Base-by-base conservation (phyloP, 2,329 filamentous ascomycete genomes). In the Pyrenophora teres region DNA sequence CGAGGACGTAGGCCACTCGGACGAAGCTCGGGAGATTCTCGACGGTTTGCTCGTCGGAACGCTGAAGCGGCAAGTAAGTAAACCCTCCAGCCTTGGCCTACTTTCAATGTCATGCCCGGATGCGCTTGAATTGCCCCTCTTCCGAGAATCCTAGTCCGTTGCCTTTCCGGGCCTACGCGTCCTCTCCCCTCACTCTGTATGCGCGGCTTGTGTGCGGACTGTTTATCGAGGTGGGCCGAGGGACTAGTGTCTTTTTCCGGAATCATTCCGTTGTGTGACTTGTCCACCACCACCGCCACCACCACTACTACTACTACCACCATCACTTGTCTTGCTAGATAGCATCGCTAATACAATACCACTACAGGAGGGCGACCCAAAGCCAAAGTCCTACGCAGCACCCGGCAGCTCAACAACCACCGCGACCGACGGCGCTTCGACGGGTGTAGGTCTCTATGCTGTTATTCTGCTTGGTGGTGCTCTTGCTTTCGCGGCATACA, bases 1-100 rank as follows among this genome's bases (percentile, higher is more conserved):
- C 75, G 94, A 99, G 81, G 94, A 99, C 78, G 94, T 99, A 71
- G 94, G 94, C 73, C 94, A 99, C 88, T 95, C 90, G 70, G 94
- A 99, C 77, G 94, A 99, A 83, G 94, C 94, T 64, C 88, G 94
- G 64, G 93, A 97, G 81, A 93, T 96, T 64, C 86, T 99, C 51
- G 86, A 88, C 0, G 71, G 71, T 32, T 57, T 75, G 62, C 64
- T 72, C 21, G 71, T 74, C 31, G 72, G 72, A 51, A 71, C 36
- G 19, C 46, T 75, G 52, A 72, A 74, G 70, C 67, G 72, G 52
- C 51, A 67, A 71, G 72, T 75, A 72, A 12, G 27, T 7, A 12
- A 30, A 8, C 27, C 19, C 43, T 19, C 27, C 33, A 23, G 33
- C 19, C 19, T 21, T 19, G 19, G 19, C 19, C 5, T 19, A 19